Base-by-base conservation (phyloP, 2,329 filamentous ascomycete genomes). In the Diaporthe ilicicola region DNA sequence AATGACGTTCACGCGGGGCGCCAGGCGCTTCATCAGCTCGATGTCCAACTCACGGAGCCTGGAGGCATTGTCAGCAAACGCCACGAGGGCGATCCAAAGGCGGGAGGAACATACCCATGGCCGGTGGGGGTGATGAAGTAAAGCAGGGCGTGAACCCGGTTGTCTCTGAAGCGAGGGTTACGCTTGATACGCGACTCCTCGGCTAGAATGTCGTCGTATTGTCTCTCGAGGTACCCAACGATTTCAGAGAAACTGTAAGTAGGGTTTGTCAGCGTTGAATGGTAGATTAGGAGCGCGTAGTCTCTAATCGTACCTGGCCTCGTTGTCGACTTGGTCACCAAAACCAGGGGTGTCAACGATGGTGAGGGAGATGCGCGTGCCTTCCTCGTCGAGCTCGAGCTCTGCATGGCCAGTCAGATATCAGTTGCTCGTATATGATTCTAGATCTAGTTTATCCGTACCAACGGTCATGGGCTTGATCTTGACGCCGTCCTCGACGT, bases 101-200 rank as follows among this genome's bases (percentile, higher is more conserved):
- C 44, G 74, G 37, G 65, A 69, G 37, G 54, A 24, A 82, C 90
- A 79, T 87, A 94, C 93, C 93, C 95, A 83, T 98, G 94, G 79
- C 96, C 96, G 73, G 96, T 99, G 59, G 96, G 96, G 75, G 96
- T 97, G 88, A 99, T 98, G 84, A 99, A 99, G 89, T 99, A 99
- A 79, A 99, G 92, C 82, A 99, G 91, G 76, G 95, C 96, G 81
- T 99, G 96, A 61, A 99, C 94, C 86, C 96, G 94, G 87, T 99
- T 98, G 86, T 99, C 96, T 81, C 96, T 92, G 92, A 99, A 99
- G 80, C 96, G 92, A 78, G 96, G 96, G 88, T 99, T 99, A 94
- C 96, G 96, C 93, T 99, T 99, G 89, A 99, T 99, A 88, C 96
- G 94, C 79, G 96, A 98, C 87, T 99, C 96, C 87, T 98, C 95